A percentile compares a stretch with the other conserved stretches of the same genome.
Conservation (phyloP, 495 filamentous ascomycete species). For the Hypoxylon cercidicola region DNA sequence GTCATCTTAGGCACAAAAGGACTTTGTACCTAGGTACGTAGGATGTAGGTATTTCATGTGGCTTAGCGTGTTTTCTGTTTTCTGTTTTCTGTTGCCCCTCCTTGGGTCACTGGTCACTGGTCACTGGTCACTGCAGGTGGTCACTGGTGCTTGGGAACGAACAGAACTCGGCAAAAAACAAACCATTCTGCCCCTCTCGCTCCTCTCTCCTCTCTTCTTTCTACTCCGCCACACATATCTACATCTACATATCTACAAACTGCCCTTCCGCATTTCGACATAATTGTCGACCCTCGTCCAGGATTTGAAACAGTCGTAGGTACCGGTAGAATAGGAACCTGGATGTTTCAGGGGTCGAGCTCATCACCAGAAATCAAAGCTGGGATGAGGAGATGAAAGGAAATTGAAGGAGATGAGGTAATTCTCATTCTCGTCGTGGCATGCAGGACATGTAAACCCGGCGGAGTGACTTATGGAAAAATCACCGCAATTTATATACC, state of each 20-base stretch:
- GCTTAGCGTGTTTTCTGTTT: constrained; percentile 21
- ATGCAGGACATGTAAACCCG: constrained; percentile 14
- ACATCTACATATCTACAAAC: constrained; percentile 4
- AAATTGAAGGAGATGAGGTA: constrained; percentile 31
- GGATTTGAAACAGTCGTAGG: constrained; percentile 34
- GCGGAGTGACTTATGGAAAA: constrained; percentile 35
- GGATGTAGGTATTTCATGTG: constrained; percentile 1
- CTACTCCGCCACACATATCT: constrained; percentile 28
- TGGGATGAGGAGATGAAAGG: background rate
- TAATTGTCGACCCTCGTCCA: constrained; percentile 33
- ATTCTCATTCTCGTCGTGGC: constrained; percentile 23
- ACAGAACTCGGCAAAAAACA: constrained; percentile 8
- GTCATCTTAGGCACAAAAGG: constrained; percentile 1
- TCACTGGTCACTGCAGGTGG: no score
- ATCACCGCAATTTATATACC: constrained; percentile 36
- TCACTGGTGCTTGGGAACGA: background rate
- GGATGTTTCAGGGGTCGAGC: constrained; percentile 34
- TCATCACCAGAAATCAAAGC: constrained; percentile 13
- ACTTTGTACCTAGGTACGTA: background rate
- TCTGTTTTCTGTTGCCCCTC: constrained; percentile 29
- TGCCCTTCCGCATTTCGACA: constrained; percentile 36
- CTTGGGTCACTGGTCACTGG: background rate
- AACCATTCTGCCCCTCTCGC: constrained; percentile 9
- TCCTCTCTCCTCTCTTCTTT: background rate
- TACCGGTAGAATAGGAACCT: constrained; percentile 1